Base-by-base conservation (phyloP, 2,329 filamentous ascomycete species). In the Penicillium palitans region DNA sequence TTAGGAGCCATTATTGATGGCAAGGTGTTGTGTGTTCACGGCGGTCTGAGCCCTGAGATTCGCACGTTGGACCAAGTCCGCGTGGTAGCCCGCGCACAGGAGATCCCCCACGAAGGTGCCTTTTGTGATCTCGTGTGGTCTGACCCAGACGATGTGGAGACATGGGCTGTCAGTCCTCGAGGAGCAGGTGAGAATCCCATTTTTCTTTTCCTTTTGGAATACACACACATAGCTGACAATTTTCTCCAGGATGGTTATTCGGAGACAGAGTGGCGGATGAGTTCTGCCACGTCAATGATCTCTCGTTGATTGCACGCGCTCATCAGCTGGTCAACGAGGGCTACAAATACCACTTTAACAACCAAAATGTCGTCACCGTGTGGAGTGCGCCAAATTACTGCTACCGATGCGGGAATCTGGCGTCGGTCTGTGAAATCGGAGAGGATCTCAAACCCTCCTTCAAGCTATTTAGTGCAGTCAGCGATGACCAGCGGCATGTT, bases 321-420 rank as follows among this genome's bases (percentile, higher is more conserved):
- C 88, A 91, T 77, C 88, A 91, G 71, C 80, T 91, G 24, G 88
- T 90, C 63, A 90, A 90, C 67, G 88, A 91, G 75, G 88, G 88
- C 58, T 91, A 89, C 79, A 90, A 90, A 85, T 98, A 96, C 74
- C 93, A 98, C 74, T 98, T 98, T 78, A 84, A 89, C 54, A 90
- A 96, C 74, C 93, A 95, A 78, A 96, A 96, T 13, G 93, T 97
- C 42, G 93, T 96, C 19, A 90, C 87, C 1, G 87, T 90, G 25
- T 90, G 87, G 83, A 85, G 72, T 87, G 90, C 90, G 41, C 90
- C 90, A 61, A 93, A 93, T 77, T 98, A 98, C 83, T 98, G 93
- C 81, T 98, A 99, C 83, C 87, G 93, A 76, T 99, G 93, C 72
- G 95, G 95, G 72, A 99, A 99, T 78, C 91, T 90, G 61, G 87